Evolutionary conservation across 257 asterid genomes (phyloP).

Genomic region (Rauvolfia tetraphylla): DNA sequence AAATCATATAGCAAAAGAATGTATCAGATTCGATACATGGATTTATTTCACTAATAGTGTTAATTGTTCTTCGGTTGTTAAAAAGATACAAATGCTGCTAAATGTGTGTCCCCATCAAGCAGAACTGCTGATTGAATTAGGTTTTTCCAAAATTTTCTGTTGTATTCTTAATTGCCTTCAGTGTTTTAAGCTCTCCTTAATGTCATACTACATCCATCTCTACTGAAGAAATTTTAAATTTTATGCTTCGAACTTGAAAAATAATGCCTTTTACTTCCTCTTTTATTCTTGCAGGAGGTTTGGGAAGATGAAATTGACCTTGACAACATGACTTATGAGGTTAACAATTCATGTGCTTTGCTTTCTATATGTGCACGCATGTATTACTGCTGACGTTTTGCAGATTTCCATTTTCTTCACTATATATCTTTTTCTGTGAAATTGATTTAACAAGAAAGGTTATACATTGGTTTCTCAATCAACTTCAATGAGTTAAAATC

Average conservation of each 20-base stretch:
- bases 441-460: not conserved
- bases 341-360: slow-evolving; percentile 8
- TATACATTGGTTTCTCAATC: too few species aligned
- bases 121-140: not conserved
- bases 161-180: not conserved
- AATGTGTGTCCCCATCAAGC: not conserved
- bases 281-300: slow-evolving; percentile 45
- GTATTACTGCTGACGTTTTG: not conserved
- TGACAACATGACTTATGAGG: slow-evolving; percentile 91
- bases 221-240: not conserved
- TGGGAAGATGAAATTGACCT: slow-evolving; percentile 78
- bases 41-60: not conserved
- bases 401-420: not conserved
- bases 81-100: not conserved
- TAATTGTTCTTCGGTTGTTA: not conserved
- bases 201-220: not conserved
- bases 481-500: not conserved
- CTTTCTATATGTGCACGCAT: not conserved
- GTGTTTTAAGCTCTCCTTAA: not conserved
- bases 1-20: not conserved
- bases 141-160: not conserved
- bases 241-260: not conserved
- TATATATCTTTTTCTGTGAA: not conserved
- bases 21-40: not conserved
- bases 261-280: slow-evolving; percentile 1